Base-by-base conservation (phyloP, 768 basidiomycete genomes). In the Sporobolomyces phaffii region DNA sequence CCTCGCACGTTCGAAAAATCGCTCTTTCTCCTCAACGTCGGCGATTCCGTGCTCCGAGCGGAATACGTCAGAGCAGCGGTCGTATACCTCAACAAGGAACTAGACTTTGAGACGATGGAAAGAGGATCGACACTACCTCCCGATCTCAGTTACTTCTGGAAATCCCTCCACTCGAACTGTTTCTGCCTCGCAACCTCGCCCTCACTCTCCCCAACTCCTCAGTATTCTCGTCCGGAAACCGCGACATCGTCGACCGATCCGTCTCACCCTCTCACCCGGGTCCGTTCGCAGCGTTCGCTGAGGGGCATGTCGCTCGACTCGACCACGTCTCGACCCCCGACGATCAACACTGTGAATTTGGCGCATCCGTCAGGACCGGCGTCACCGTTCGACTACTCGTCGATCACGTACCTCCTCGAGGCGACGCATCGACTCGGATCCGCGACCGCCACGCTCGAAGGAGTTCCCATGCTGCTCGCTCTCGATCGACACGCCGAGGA, bases 21-120 rank as follows among this genome's bases (percentile, higher is more conserved):
- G 2, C 64, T 70, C 26, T 63, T 64, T 52, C 65, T 70, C 47
- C 65, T 70, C 41, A 45, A 40, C 40, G 52, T 54, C 11, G 53
- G 57, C 40, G 61, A 66, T 34, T n/a, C 58, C 11, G 24, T 20
- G n/a, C 26, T 63, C 0, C 64, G 69, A 0, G 2, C 53, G 51
- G 61, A 64, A 22, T 66, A 66, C 43, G 57, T 34, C 47, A 29
- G 26, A 3, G 51, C 53, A 11, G 24, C 53, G 5, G 22, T 29
- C 41, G 28, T 31, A 26, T 70, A 63, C 65, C 28, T 66, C 48
- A 13, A 43, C 9, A 9, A 20, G 2, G 69, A 70, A 43, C 29
- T 64, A 14, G 49, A 58, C 17, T 10, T 48, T 22, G 26, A 29
- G 3, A 9, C 10, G 2, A 20, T 47, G 33, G 56, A 58, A 45